Evolutionary conservation across 352 stramenopile species (phyloP).

Genomic region (Peronosclerospora sorghi): DNA sequence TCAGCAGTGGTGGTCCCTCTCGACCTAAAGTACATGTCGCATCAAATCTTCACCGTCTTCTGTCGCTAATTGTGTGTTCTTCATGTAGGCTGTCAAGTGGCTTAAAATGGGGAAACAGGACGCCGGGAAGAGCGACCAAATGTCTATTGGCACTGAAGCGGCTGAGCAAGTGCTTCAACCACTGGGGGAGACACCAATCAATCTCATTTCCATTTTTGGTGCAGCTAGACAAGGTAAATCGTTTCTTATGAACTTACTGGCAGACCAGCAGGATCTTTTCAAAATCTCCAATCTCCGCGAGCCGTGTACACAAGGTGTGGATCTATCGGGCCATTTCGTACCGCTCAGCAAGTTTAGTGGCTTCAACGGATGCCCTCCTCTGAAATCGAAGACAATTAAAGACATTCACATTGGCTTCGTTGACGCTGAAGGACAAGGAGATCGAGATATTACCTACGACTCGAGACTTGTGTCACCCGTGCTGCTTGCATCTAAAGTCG

Average conservation of each 20-base stretch:
- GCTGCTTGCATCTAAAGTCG: slow-evolving; percentile 72
- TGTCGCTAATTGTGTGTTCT: slow-evolving; percentile 7
- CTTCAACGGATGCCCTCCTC: slow-evolving; percentile 45
- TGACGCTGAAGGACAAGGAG: slow-evolving; percentile 75
- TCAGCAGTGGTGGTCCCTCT: slow-evolving; percentile 9
- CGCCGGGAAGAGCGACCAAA: slow-evolving; percentile 35
- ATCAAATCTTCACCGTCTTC: background rate
- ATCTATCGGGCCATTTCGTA: slow-evolving; percentile 69
- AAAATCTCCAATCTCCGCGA: slow-evolving; percentile 82
- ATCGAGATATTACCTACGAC: slow-evolving; percentile 82
- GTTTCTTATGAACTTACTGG: slow-evolving; percentile 82
- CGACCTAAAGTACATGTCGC: slow-evolving; percentile 10
- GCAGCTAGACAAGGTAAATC: slow-evolving; percentile 76
- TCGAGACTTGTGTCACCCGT: slow-evolving; percentile 76
- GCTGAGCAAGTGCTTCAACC: slow-evolving; percentile 47
- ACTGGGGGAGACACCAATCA: slow-evolving; percentile 51
- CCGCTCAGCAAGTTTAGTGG: slow-evolving; percentile 56
- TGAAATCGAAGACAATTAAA: slow-evolving; percentile 18
- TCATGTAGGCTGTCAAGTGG: slow-evolving; percentile 67
- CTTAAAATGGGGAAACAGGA: slow-evolving; percentile 52
- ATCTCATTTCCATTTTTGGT: slow-evolving; percentile 82
- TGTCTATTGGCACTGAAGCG: slow-evolving; percentile 60
- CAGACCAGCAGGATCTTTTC: slow-evolving; percentile 79
- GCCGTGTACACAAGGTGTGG: slow-evolving; percentile 78
- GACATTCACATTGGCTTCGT: slow-evolving; percentile 76